These are phyloP conservation scores for Fraxinus nigra DNA, from an alignment of 305 asterid species.

Conservation along the genomic window DNA sequence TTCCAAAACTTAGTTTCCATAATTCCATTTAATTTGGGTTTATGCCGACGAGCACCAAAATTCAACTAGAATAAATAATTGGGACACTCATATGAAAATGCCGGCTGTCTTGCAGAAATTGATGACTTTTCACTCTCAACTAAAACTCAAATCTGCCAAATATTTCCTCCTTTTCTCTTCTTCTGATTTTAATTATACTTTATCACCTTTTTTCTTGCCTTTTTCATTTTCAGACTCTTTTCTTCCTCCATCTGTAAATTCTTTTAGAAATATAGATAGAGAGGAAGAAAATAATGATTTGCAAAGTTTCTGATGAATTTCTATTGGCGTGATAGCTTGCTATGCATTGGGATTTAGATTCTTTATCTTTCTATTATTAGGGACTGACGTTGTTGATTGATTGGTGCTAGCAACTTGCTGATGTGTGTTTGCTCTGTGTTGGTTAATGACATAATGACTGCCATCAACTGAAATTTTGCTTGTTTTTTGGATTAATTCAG, in stretches of 20 bases:
- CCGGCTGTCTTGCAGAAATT: not conserved
- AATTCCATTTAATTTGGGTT: not conserved
- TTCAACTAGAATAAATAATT: not conserved
- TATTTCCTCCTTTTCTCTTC: not conserved
- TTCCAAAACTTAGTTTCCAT: not conserved
- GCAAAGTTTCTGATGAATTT: not conserved
- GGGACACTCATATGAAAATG: not conserved
- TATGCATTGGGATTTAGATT: slow-evolving; percentile 3
- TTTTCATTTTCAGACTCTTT: not conserved
- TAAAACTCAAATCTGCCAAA: not conserved
- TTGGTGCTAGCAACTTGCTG: not conserved
- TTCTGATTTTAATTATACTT: not conserved
- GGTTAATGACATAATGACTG: not conserved
- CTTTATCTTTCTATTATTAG: slow-evolving; percentile 8
- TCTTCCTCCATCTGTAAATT: not conserved
- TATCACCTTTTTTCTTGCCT: not conserved
- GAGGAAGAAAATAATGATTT: slow-evolving; percentile 5
- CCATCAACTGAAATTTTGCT: not conserved
- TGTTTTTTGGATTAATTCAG: slow-evolving; percentile 31
- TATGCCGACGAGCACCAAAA: not conserved
- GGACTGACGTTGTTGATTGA: not conserved
- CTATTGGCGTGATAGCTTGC: slow-evolving; percentile 12
- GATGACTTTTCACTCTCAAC: not conserved
- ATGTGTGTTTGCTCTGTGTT: slow-evolving; percentile 3
- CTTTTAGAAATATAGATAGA: not conserved